Evolutionary conservation across 768 basidiomycete genomes (phyloP).

Genomic region (Suillus discolor): DNA sequence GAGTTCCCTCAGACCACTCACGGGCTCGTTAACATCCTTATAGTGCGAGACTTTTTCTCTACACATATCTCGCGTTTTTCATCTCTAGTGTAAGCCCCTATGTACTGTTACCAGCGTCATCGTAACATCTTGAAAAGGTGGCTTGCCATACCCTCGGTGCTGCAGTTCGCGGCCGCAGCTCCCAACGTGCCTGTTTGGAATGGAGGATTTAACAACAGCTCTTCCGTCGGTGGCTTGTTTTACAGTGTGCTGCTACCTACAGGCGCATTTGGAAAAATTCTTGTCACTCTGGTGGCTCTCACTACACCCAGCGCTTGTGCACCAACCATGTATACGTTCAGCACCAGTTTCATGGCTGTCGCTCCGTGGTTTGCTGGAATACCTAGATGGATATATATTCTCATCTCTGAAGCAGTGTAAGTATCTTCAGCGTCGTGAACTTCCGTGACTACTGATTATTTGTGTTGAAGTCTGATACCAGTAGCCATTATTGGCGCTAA

Average conservation of each 20-base stretch:
- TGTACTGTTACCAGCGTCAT: background rate
- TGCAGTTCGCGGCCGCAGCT: constrained; percentile 46
- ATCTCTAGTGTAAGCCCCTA: constrained; percentile 39
- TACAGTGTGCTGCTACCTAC: constrained; percentile 39
- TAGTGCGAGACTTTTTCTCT: constrained; percentile 43
- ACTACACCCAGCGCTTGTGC: constrained; percentile 57
- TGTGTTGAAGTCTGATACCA: constrained; percentile 41
- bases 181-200: constrained; percentile 41
- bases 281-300: constrained; percentile 53
- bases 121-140: constrained; percentile 26
- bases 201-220: constrained; percentile 40
- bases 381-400: constrained; percentile 50
- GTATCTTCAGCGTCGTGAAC: constrained; percentile 14
- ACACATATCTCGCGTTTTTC: constrained; percentile 49
- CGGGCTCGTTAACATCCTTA: background rate
- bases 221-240: constrained; percentile 48
- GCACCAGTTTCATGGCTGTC: constrained; percentile 48
- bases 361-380: constrained; percentile 34
- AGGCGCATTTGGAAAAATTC: constrained; percentile 49
- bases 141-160: constrained; percentile 46
- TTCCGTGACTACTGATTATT: background rate
- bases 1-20: constrained; percentile 11
- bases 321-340: constrained; percentile 60
- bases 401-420: constrained; percentile 48
- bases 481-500: constrained; percentile 48